Percentiles rank a stretch among this genome's conserved stretches.
Evolutionary conservation across 2,329 filamentous ascomycete genomes (phyloP).

Genomic region (Conoideocrella luteorostrata): DNA sequence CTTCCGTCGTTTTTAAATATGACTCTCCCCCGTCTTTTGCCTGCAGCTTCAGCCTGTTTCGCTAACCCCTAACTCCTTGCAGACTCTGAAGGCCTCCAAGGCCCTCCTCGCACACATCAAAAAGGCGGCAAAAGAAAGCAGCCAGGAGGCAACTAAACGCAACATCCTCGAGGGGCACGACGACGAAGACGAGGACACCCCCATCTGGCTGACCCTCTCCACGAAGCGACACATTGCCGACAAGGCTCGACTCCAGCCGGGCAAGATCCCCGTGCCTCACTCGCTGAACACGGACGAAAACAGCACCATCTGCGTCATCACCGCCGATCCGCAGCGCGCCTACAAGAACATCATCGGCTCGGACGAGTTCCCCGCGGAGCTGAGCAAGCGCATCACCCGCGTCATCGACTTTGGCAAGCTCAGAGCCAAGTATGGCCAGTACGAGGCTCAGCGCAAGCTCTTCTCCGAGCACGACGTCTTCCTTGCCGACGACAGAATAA

Average conservation of each 20-base stretch:
- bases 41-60: not conserved
- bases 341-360: conserved; percentile 85
- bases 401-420: conserved; percentile 81
- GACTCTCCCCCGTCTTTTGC: not conserved
- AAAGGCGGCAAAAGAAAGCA: conserved; percentile 43
- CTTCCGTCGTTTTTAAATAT: too few relatives aligned
- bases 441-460: conserved; percentile 79
- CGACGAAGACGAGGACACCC: conserved; percentile 38
- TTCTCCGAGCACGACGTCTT: conserved; percentile 86
- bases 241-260: conserved; percentile 73
- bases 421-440: conserved; percentile 75
- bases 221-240: conserved; percentile 64
- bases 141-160: conserved; percentile 43
- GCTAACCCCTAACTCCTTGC: not conserved
- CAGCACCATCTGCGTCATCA: conserved; percentile 78
- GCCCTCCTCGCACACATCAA: conserved; percentile 57
- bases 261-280: conserved; percentile 74
- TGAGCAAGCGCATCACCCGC: conserved; percentile 62
- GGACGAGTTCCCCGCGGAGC: conserved; percentile 60
- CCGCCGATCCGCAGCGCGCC: conserved; percentile 69
- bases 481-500: conserved; percentile 83
- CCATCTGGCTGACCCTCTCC: conserved; percentile 56
- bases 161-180: conserved; percentile 44
- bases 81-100: conserved; percentile 58
- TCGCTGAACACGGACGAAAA: conserved; percentile 60